Conservation (phyloP, 1,284 basidiomycete species). For the Puccinia sorghi region DNA sequence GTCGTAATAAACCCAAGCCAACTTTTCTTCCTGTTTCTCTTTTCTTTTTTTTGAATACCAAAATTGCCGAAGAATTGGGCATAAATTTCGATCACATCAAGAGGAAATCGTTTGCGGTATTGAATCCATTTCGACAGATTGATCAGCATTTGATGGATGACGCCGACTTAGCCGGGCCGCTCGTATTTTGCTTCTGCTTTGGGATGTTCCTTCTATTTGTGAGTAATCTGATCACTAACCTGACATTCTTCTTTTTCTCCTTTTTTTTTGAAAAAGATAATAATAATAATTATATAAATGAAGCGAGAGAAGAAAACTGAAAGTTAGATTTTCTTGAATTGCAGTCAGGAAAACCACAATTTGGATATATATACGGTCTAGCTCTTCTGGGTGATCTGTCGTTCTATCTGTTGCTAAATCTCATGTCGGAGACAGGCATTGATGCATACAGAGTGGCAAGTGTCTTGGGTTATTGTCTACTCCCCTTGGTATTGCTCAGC, state of each 20-base stretch:
- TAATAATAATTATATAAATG: background rate
- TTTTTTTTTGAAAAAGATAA: constrained; percentile 6
- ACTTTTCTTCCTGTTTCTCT: constrained; percentile 5
- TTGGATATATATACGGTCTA: constrained; percentile 98
- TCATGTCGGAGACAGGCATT: constrained; percentile 94
- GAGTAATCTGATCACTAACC: constrained; percentile 60
- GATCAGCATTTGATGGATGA: constrained; percentile 99
- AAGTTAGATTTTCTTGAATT: background rate
- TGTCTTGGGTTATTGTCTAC: constrained; percentile 92
- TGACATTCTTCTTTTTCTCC: background rate
- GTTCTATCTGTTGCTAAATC: constrained; percentile 91
- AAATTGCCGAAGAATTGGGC: constrained; percentile 72
- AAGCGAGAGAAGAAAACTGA: background rate
- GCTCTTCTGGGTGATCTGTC: constrained; percentile 90
- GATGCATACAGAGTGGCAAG: constrained; percentile 94
- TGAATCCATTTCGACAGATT: constrained; percentile 83
- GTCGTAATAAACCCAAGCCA: background rate
- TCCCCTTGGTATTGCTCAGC: constrained; percentile 95
- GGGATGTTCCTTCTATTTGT: constrained; percentile 86
- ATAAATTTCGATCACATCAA: constrained; percentile 97
- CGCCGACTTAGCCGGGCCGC: constrained; percentile 92
- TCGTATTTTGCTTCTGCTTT: constrained; percentile 92
- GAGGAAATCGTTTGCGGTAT: constrained; percentile 88
- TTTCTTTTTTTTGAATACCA: background rate
- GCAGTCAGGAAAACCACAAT: constrained; percentile 96